Evolutionary conservation across 148 eudicot genomes (phyloP).

Genomic region (Nepenthes gracilis): DNA sequence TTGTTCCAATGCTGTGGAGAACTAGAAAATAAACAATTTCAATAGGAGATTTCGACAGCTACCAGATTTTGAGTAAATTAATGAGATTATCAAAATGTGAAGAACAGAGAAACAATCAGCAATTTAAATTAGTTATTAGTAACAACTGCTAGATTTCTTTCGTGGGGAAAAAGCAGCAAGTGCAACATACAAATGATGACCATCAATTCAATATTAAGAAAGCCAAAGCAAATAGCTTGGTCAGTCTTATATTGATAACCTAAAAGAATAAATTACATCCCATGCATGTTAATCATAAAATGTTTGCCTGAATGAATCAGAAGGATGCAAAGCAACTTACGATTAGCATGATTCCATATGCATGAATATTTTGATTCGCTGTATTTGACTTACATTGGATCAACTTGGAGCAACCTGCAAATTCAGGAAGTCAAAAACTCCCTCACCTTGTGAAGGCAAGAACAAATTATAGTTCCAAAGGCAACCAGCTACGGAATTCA

Average conservation of each 20-base stretch:
- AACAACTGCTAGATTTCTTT: no score
- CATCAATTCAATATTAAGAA: no score
- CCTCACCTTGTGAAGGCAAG: neutral
- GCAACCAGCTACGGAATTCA: no score
- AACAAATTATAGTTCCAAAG: neutral
- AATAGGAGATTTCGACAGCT: no score
- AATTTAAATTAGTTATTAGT: no score
- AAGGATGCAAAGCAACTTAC: slow-evolving; percentile 36
- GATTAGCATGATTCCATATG: slow-evolving; percentile 72
- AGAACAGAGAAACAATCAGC: no score
- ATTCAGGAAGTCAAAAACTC: slow-evolving; percentile 7
- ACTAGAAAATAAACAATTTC: no score
- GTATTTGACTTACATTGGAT: slow-evolving; percentile 49
- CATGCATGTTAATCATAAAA: neutral
- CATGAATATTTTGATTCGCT: slow-evolving; percentile 63
- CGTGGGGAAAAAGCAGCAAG: no score
- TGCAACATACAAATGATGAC: no score
- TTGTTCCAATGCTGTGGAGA: no score
- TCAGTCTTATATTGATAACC: neutral
- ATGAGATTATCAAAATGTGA: no score
- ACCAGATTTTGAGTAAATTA: no score
- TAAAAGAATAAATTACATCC: neutral
- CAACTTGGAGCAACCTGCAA: slow-evolving; percentile 78
- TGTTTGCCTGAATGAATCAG: neutral
- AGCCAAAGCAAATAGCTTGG: neutral